Base-by-base conservation (phyloP, 2,329 filamentous ascomycete genomes). In the Claviceps sp. region DNA sequence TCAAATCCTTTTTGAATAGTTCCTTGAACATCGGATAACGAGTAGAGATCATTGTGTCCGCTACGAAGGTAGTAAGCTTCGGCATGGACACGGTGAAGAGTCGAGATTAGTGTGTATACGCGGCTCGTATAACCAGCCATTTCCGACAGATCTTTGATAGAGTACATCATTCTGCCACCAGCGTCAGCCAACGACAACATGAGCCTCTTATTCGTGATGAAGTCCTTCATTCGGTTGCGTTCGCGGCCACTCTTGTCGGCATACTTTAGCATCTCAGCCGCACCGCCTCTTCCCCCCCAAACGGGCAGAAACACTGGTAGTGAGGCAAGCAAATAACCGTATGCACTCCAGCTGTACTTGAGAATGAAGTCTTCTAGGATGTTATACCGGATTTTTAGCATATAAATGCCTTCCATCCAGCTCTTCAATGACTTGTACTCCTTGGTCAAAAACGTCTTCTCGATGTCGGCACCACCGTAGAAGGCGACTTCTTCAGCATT, bases 371-470 rank as follows among this genome's bases (percentile, higher is more conserved):
- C 93, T 65, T 98, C 93, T 0, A 98, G 81, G 73, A 98, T 98
- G 65, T 97, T 98, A 73, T 98, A 98, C 16, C 89, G 84, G 58
- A 98, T 95, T 69, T 96, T 96, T 58, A 97, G 82, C 67, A 89
- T 90, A 70, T 98, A 98, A 57, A 98, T 96, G 45, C 88, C 85
- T 66, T 98, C 93, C 91, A 98, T 97, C 87, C 90, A 96, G 56
- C 81, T 84, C 68, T 93, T 93, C 30, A 98, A 75, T 47, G 91
- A 93, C 65, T 85, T 88, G 73, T 96, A 98, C 60, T 94, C 90
- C 62, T 82, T 85, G 62, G 95, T 89, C 10, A 98, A 74, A 65
- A 96, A 94, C 2, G 87, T 82, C 69, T 93, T 93, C 68, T 98
- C 93, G 73, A 94, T 95, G 48, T 93, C 87, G 7, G 91, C 89